Base-by-base conservation (phyloP, 1,139 yeast genomes). In the Candida sojae region DNA sequence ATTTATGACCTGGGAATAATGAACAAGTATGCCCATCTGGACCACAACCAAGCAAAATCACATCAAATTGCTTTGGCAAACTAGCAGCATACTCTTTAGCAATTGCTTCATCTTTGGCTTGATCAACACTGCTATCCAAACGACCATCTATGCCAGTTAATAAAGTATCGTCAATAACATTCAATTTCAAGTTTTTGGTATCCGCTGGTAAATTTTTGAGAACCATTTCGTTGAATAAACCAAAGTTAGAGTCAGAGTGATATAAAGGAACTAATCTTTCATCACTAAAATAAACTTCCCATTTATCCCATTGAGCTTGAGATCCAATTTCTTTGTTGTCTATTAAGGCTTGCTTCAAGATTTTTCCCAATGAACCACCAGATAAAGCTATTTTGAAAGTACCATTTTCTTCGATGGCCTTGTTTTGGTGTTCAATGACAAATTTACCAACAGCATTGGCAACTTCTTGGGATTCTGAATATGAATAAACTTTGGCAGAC, bases 291-390 rank as follows among this genome's bases (percentile, higher is more conserved):
- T 73, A 86, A 11, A 86, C 83, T 49, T 77, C 79, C 91, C 91
- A 86, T 58, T 83, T 76, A 48, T 69, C 68, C 91, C 91, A 86
- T 58, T 82, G 56, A 34, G 84, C 78, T 48, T 76, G 68, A 1
- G 69, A 51, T 7, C 75, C 71, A 41, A 77, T 63, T n/a, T 67
- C 71, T 30, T 66, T 47, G 60, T 88, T 79, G 53, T 82, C 83
- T 48, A 89, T 76, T 53, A 92, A 76, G 2, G 92, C 93, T 47
- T 75, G 73, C 55, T 84, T 82, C 62, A 92, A 77, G 3, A 84
- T 89, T 58, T 86, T 85, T 28, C 92, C 89, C 57, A 91, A 75
- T 4, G 96, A 89, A 1, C 98, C 98, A 39, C 97, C 98, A 48
- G 95, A 86, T 42, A 92, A 77, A 23, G 97, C 97, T 53, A 92